Conservation (phyloP, 139 green algal species). For the Mesostigma viride region DNA sequence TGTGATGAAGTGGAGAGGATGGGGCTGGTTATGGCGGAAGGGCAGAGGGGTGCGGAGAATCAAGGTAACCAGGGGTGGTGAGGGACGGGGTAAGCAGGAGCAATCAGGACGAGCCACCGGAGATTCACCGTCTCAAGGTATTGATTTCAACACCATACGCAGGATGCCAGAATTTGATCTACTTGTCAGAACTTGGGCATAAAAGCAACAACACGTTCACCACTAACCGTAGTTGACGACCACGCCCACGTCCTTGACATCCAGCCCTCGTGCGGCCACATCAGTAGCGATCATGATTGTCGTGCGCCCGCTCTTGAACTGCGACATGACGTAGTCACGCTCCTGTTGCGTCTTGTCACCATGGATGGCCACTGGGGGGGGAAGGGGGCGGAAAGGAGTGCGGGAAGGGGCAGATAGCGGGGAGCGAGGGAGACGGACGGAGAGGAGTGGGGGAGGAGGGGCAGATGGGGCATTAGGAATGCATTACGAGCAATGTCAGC, state of each 20-base stretch:
- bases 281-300: conserved; percentile 57
- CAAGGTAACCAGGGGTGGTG: not conserved
- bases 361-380: conserved; percentile 70
- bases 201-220: not conserved
- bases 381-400: conserved; percentile 2
- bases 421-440: no score
- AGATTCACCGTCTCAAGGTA: not conserved
- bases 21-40: not conserved
- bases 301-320: conserved; percentile 40
- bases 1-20: not conserved
- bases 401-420: no score
- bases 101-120: not conserved
- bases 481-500: no score
- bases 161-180: not conserved
- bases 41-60: not conserved
- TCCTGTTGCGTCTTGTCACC: conserved; percentile 90
- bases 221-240: conserved; percentile 72
- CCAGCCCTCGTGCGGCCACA: conserved; percentile 54
- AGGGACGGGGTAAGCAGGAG: not conserved
- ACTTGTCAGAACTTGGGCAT: not conserved
- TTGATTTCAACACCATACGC: not conserved
- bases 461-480: no score
- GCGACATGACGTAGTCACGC: conserved; percentile 66
- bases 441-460: no score
- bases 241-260: conserved; percentile 65